phyloP scores from a whole-genome alignment of 352 stramenopile genomes.

The Globisporangium orthogonon region DNA sequence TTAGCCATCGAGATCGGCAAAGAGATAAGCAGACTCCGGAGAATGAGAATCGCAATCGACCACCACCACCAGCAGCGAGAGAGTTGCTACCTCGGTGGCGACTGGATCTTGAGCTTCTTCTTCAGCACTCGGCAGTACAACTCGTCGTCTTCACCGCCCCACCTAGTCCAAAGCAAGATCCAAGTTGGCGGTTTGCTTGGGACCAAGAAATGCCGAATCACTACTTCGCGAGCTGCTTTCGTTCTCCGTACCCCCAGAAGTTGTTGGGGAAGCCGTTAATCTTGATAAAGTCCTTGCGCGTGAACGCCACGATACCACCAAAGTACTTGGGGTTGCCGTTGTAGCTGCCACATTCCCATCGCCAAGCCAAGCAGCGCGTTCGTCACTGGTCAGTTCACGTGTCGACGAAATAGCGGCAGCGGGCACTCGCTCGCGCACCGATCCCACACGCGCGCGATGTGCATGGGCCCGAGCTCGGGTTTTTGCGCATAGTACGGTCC shows the following conservation, averaged over 20 bases:
- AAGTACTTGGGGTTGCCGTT: conserved; percentile 93
- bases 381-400: neutral
- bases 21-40: neutral
- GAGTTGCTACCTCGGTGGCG: conserved; percentile 20
- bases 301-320: conserved; percentile 91
- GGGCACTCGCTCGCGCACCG: conserved; percentile 18
- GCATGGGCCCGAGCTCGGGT: conserved; percentile 68
- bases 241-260: conserved; percentile 81
- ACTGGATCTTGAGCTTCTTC: conserved; percentile 37
- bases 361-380: too few relatives aligned
- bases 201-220: neutral
- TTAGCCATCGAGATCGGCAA: conserved; percentile 1
- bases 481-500: conserved; percentile 65
- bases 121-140: conserved; percentile 46
- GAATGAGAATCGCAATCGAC: too few relatives aligned
- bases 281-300: conserved; percentile 77
- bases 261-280: conserved; percentile 96
- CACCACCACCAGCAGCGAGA: too few relatives aligned
- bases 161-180: conserved; percentile 8
- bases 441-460: conserved; percentile 93
- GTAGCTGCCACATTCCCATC: conserved; percentile 38
- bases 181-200: neutral
- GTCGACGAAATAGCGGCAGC: neutral
- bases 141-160: conserved; percentile 51
- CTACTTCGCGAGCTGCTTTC: neutral